Percentiles rank a stretch among this genome's conserved stretches.
Evolutionary conservation across 352 stramenopile genomes (phyloP).

Genomic region (Globisporangium radiosum): DNA sequence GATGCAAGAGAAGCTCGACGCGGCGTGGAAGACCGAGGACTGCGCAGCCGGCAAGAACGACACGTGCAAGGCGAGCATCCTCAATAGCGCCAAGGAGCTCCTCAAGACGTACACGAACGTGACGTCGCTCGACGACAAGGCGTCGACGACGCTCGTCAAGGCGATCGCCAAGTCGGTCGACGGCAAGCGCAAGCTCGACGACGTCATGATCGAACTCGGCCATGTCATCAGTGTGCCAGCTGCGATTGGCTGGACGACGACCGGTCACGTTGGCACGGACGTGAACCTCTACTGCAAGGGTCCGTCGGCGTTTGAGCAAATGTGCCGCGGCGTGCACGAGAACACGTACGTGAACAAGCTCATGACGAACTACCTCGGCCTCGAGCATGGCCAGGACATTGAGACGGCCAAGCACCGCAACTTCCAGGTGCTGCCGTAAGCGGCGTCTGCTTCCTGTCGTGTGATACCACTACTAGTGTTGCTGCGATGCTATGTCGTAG

Average conservation of each 20-base stretch:
- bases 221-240: constrained; percentile 43
- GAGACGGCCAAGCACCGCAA: constrained; percentile 54
- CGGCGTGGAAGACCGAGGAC: constrained; percentile 23
- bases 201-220: constrained; percentile 48
- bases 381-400: constrained; percentile 45
- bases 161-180: constrained; percentile 21
- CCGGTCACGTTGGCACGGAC: constrained; percentile 61
- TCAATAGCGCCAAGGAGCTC: constrained; percentile 32
- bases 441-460: background rate
- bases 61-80: constrained; percentile 37
- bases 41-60: constrained; percentile 26
- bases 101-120: constrained; percentile 52
- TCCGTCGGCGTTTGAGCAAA: constrained; percentile 40
- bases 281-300: constrained; percentile 74
- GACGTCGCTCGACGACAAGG: constrained; percentile 24
- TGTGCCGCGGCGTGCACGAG: constrained; percentile 62
- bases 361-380: constrained; percentile 62
- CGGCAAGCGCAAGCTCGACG: constrained; percentile 27
- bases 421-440: constrained; percentile 21
- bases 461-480: background rate
- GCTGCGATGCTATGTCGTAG: no score
- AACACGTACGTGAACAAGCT: constrained; percentile 73
- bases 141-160: constrained; percentile 21
- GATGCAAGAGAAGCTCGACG: constrained; percentile 37
- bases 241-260: constrained; percentile 51